phyloP scores from a whole-genome alignment of 1,139 yeast species.

The Blastobotrys malaysiensis region DNA sequence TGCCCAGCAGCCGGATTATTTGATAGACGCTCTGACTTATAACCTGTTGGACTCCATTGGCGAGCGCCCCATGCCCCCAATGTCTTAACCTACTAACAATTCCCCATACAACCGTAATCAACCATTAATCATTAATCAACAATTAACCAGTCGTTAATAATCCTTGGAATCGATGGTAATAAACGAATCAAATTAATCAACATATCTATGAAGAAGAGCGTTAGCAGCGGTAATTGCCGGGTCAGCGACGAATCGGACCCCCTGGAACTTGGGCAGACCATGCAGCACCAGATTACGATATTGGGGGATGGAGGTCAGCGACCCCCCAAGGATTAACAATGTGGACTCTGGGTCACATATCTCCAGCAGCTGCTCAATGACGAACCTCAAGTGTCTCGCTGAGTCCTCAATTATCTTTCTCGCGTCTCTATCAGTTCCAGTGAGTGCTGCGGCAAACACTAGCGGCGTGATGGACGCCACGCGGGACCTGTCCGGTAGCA shows the following conservation, averaged over 20 bases:
- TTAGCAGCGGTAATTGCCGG: constrained; percentile 10
- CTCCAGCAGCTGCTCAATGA: neutral
- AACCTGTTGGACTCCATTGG: constrained; percentile 18
- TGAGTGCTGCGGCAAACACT: constrained; percentile 9
- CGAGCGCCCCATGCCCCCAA: neutral
- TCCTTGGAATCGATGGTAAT: no score
- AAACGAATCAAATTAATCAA: neutral
- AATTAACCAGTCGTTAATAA: no score
- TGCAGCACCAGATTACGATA: constrained; percentile 3
- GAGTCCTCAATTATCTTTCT: constrained; percentile 8
- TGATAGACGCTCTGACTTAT: constrained; percentile 23
- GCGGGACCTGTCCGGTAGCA: neutral
- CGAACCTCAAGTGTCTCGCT: constrained; percentile 7
- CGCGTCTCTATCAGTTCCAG: constrained; percentile 5
- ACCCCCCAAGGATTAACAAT: constrained; percentile 10
- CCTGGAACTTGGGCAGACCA: constrained; percentile 4
- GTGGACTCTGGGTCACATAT: constrained; percentile 4
- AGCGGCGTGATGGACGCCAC: constrained; percentile 6
- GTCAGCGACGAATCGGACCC: constrained; percentile 7
- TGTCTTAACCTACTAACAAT: neutral
- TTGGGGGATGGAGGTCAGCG: constrained; percentile 5
- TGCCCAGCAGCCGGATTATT: constrained; percentile 16
- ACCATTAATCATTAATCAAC: neutral
- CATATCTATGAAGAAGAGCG: constrained; percentile 1
- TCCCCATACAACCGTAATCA: no score